These are phyloP conservation scores for Dipteronia sinensis DNA, from an alignment of 345 rosid genomes.

Conservation along the genomic window DNA sequence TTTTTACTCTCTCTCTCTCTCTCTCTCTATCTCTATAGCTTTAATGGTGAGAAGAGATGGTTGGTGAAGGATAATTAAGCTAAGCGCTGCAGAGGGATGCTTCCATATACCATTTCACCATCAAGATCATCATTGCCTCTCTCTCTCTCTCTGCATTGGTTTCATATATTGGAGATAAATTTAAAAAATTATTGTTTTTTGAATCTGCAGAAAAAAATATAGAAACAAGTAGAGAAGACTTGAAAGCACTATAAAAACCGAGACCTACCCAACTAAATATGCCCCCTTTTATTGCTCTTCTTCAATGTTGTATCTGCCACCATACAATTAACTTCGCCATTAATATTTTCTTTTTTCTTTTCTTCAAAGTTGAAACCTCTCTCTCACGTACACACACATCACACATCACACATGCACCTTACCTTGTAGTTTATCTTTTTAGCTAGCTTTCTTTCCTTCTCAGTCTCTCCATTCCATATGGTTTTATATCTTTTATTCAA, in stretches of 20 bases:
- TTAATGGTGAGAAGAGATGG: constrained; percentile 57
- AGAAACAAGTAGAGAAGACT: constrained; percentile 16
- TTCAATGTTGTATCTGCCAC: constrained; percentile 90
- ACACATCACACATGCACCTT: neutral
- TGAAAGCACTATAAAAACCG: constrained; percentile 58
- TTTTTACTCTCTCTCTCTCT: constrained; percentile 13
- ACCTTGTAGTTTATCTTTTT: constrained; percentile 12
- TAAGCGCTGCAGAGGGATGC: constrained; percentile 19
- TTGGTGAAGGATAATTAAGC: constrained; percentile 56
- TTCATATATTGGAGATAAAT: constrained; percentile 21
- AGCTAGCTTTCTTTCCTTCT: constrained; percentile 53
- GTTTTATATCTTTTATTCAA: constrained; percentile 36
- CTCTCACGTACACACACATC: neutral
- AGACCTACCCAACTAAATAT: constrained; percentile 76
- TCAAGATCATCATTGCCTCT: constrained; percentile 44
- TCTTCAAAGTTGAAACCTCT: neutral
- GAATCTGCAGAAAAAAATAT: constrained; percentile 27
- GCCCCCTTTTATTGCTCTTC: constrained; percentile 75
- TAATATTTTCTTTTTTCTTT: constrained; percentile 34
- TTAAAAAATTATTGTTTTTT: neutral
- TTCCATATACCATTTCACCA: constrained; percentile 41
- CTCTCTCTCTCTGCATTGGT: constrained; percentile 25
- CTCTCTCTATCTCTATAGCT: constrained; percentile 15
- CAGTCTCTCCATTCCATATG: constrained; percentile 37
- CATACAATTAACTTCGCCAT: constrained; percentile 40